Percentiles rank a stretch among this genome's conserved stretches.
These are phyloP conservation scores for Exophiala phaeomuriformis DNA, from an alignment of 2,329 filamentous ascomycete species.

Conservation along the genomic window DNA sequence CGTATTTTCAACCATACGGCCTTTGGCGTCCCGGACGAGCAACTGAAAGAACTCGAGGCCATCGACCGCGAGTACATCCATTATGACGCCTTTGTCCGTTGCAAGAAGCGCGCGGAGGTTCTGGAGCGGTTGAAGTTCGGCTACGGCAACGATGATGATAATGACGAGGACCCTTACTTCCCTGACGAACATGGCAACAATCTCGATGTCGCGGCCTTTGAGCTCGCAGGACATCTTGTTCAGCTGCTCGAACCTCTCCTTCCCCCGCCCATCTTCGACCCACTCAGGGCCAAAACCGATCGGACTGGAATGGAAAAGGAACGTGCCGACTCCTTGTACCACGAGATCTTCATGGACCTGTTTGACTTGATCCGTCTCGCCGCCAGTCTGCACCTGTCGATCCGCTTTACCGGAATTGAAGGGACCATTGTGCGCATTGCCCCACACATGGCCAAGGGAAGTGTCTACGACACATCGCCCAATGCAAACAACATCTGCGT, in stretches of 20 bases:
- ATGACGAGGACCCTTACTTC: background rate
- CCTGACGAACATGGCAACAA: background rate
- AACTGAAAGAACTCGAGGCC: slow-evolving; percentile 10
- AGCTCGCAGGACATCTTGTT: slow-evolving; percentile 9
- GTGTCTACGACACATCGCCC: background rate
- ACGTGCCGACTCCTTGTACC: background rate
- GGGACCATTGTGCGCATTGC: slow-evolving; percentile 19
- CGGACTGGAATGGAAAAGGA: background rate
- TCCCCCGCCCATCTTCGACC: slow-evolving; percentile 7
- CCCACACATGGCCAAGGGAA: slow-evolving; percentile 17
- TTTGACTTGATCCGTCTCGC: slow-evolving; percentile 11
- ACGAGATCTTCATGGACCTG: slow-evolving; percentile 7
- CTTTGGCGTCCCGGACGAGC: slow-evolving; percentile 8
- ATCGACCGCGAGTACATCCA: slow-evolving; percentile 19
- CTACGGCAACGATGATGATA: background rate
- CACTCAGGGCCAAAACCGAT: background rate
- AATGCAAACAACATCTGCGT: slow-evolving; percentile 13
- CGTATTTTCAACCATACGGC: slow-evolving; percentile 23
- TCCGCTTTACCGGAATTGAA: slow-evolving; percentile 14
- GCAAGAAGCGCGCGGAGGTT: slow-evolving; percentile 13
- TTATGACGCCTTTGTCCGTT: slow-evolving; percentile 23
- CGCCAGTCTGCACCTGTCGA: slow-evolving; percentile 13
- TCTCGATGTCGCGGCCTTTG: slow-evolving; percentile 1
- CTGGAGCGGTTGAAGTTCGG: slow-evolving; percentile 2
- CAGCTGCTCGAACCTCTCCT: slow-evolving; percentile 12